phyloP scores from a whole-genome alignment of 2,329 filamentous ascomycete genomes.

The Monilinia polystroma region DNA sequence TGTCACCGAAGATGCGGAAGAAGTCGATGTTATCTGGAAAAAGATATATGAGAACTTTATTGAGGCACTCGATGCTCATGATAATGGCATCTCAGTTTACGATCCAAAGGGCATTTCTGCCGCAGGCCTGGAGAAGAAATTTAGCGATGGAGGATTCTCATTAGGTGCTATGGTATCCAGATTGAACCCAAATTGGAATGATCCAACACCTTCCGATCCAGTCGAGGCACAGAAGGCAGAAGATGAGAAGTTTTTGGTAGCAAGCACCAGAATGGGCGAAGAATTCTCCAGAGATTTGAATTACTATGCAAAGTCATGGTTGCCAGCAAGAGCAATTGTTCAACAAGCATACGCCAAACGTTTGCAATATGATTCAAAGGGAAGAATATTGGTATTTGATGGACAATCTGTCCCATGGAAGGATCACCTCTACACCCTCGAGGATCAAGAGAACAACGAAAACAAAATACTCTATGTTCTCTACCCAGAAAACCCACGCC shows the following conservation, averaged over 20 bases:
- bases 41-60: conserved; percentile 94
- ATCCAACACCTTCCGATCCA: conserved; percentile 53
- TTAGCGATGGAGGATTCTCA: conserved; percentile 77
- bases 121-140: conserved; percentile 77
- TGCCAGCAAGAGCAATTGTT: conserved; percentile 81
- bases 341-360: conserved; percentile 71
- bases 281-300: conserved; percentile 81
- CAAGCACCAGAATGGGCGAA: conserved; percentile 81
- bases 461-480: conserved; percentile 79
- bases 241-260: conserved; percentile 74
- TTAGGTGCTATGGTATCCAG: conserved; percentile 81
- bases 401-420: conserved; percentile 86
- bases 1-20: conserved; percentile 59
- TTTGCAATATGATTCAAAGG: conserved; percentile 65
- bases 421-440: conserved; percentile 88
- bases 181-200: conserved; percentile 80
- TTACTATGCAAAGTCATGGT: conserved; percentile 74
- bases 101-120: conserved; percentile 67
- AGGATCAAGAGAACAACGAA: conserved; percentile 56
- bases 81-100: conserved; percentile 88
- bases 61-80: conserved; percentile 94
- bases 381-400: conserved; percentile 78
- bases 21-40: conserved; percentile 73
- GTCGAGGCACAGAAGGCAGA: conserved; percentile 68
- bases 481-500: conserved; percentile 78